Conservation (phyloP, 495 filamentous ascomycete genomes). For the Lasiosphaeria miniovina region DNA sequence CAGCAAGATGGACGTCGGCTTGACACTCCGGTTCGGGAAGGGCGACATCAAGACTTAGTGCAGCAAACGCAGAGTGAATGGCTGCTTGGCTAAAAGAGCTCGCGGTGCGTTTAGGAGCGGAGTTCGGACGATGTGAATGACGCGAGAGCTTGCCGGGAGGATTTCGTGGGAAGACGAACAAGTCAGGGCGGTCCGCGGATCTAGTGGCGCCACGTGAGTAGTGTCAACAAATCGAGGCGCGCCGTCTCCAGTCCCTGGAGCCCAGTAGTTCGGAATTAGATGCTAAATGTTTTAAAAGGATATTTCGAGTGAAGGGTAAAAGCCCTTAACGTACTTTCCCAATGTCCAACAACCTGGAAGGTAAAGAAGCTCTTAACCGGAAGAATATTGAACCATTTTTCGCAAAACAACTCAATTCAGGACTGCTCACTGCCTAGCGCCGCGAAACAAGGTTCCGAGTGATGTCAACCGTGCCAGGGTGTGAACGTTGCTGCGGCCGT, state of each 20-base stretch:
- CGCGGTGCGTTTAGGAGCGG: background rate
- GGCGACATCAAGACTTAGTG: background rate
- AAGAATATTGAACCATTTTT: no score
- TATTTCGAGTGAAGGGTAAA: no score
- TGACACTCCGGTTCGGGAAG: background rate
- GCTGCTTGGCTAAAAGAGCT: background rate
- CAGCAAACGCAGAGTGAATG: background rate
- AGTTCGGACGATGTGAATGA: background rate
- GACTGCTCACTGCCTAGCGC: no score
- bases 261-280: no score
- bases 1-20: background rate
- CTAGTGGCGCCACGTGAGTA: background rate
- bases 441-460: background rate
- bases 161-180: no score
- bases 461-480: background rate
- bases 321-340: no score
- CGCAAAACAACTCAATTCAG: no score
- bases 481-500: background rate
- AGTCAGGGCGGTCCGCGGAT: background rate
- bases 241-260: no score
- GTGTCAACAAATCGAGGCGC: no score
- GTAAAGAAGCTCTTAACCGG: no score
- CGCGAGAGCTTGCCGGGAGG: background rate
- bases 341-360: no score
- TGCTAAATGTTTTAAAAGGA: no score